A percentile compares a stretch with the other conserved stretches of the same genome.
Evolutionary conservation across 2,329 filamentous ascomycete species (phyloP).

Genomic region (Penicillium aurantiogriseum): DNA sequence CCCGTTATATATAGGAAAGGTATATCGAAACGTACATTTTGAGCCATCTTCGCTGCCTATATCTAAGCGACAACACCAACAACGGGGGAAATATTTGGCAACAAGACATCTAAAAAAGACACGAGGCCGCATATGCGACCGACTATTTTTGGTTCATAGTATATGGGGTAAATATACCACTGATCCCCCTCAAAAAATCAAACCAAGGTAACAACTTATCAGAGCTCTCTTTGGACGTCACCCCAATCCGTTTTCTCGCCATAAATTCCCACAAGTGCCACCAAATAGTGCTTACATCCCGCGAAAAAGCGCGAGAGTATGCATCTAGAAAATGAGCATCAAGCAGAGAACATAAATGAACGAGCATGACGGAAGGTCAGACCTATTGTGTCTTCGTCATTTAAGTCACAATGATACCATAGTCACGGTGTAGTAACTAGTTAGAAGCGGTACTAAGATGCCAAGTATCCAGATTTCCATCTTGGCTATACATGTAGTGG

Average conservation of each 20-base stretch:
- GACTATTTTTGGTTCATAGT: too few relatives aligned
- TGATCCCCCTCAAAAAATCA: too few relatives aligned
- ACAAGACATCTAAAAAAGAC: too few relatives aligned
- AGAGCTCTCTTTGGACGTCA: slow-evolving; percentile 47
- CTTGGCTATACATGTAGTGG: background rate
- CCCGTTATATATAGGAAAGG: too few relatives aligned
- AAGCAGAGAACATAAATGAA: slow-evolving; percentile 3
- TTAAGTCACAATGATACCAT: slow-evolving; percentile 16
- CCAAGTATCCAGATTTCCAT: background rate
- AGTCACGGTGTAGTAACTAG: background rate
- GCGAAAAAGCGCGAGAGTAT: slow-evolving; percentile 29
- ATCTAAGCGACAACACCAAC: too few relatives aligned
- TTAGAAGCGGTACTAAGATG: background rate
- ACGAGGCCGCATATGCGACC: too few relatives aligned
- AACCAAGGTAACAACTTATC: slow-evolving; percentile 26
- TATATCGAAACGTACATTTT: too few relatives aligned
- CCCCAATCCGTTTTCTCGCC: slow-evolving; percentile 13
- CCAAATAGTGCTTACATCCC: slow-evolving; percentile 32
- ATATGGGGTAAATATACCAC: too few relatives aligned
- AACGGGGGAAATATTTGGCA: too few relatives aligned
- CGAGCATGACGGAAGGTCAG: slow-evolving; percentile 19
- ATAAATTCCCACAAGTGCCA: background rate
- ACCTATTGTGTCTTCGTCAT: slow-evolving; percentile 38
- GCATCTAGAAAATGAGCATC: slow-evolving; percentile 20
- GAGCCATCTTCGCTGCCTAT: too few relatives aligned